Base-by-base conservation (phyloP, 192 early-diverging fungal genomes). In the Coemansia sp. region DNA sequence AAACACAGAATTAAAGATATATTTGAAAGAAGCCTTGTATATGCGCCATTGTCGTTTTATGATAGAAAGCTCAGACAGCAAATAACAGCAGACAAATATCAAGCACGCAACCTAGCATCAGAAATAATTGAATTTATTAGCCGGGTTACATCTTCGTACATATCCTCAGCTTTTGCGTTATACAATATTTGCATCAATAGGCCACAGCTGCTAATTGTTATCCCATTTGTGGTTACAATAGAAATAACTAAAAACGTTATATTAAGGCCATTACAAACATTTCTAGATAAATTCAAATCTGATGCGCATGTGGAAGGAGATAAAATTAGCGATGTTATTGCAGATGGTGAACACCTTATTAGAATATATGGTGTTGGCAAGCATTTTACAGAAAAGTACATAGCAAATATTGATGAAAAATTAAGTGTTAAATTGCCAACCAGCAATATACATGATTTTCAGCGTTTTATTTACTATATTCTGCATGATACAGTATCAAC, bases 311-410 rank as follows among this genome's bases (percentile, higher is more conserved):
- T 78, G 2, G 67, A 17, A 5, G 13, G 58, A 13, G 54, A 45
- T 7, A 57, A 63, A 5, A 64, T 59, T 0, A 56, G 46, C 4
- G 58, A 72, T 58, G 42, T 71, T 10, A 71, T 80, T 22, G 20
- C n/a, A 0, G 92, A 90, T 25, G 93, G 92, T 0, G 69, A 88
- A 17, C 81, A 85, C 0, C 85, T 86, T 40, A 88, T 95, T 57
- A 86, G 93, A 40, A 79, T 92, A 0, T 92, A 87, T 68, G 71
- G 76, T 20, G 85, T 72, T 2, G 85, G 85, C 41, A 19, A 76
- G 44, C 80, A 79, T 3, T 95, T 95, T 60, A 74, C 77, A 45
- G 41, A 53, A 0, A 50, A 74, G 7, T 89, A 91, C 46, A 74
- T 83, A n/a, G 68, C 78, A 2, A 69, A 86, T 8, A 77, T 84